Percentiles rank a stretch among this genome's conserved stretches.
Evolutionary conservation across 208 protist genomes (phyloP).

Genomic region (Herpetomonas muscarum): DNA sequence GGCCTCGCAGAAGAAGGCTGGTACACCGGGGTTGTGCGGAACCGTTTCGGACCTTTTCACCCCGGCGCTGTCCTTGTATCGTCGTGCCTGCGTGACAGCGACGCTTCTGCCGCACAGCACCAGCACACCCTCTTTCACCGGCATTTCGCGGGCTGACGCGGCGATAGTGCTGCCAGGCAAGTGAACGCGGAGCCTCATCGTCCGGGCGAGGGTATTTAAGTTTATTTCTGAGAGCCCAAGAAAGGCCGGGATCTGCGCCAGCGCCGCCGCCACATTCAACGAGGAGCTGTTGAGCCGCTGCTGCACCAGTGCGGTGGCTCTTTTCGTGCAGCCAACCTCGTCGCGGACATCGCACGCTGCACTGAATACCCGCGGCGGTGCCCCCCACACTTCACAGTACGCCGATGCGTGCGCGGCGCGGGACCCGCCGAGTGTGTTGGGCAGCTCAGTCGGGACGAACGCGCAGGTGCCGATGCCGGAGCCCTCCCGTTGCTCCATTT

Average conservation of each 20-base stretch:
- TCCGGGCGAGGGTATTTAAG: slow-evolving; percentile 22
- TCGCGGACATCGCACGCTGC: slow-evolving; percentile 25
- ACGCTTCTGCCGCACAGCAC: slow-evolving; percentile 16
- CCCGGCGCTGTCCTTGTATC: slow-evolving; percentile 1
- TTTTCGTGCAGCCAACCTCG: slow-evolving; percentile 21
- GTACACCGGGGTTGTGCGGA: slow-evolving; percentile 6
- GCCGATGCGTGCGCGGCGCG: slow-evolving; percentile 17
- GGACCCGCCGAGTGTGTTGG: slow-evolving; percentile 23
- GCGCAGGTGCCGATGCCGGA: slow-evolving; percentile 41
- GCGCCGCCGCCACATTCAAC: slow-evolving; percentile 10
- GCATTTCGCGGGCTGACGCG: slow-evolving; percentile 7
- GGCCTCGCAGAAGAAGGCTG: slow-evolving; percentile 31
- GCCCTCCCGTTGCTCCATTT: slow-evolving; percentile 3
- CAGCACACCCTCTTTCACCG: slow-evolving; percentile 24
- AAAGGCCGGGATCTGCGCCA: slow-evolving; percentile 44
- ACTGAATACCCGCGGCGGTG: slow-evolving; percentile 19
- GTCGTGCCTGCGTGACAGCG: neutral
- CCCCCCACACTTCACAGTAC: slow-evolving; percentile 63
- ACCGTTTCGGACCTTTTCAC: slow-evolving; percentile 3
- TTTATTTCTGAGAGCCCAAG: slow-evolving; percentile 20
- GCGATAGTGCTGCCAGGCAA: slow-evolving; percentile 31
- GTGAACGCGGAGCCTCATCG: slow-evolving; percentile 33
- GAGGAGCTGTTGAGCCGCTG: slow-evolving; percentile 7
- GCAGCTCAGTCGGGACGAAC: slow-evolving; percentile 36
- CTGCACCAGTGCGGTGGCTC: slow-evolving; percentile 11